Evolutionary conservation across 768 basidiomycete genomes (phyloP), one percentile per base, ranked within the genome.

Genomic region (Pleurotus djamor): DNA sequence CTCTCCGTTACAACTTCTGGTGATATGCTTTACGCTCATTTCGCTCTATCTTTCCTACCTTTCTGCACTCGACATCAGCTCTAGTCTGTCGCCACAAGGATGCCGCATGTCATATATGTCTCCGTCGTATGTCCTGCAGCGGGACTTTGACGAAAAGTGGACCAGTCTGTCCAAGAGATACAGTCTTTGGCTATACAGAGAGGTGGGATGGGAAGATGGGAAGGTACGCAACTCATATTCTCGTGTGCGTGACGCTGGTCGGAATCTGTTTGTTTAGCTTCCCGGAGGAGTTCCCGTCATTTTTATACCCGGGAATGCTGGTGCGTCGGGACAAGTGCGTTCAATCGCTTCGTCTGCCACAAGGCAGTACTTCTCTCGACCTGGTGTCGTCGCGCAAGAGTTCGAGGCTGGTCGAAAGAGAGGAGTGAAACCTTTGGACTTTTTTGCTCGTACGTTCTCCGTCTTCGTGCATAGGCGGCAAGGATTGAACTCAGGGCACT

Each of bases 71-170:
- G 76, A 83, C 64, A 70, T 80, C n/a, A 71, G 75, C 28, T 66
- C 74, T 43, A 76, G 73, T 37, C 76, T 92, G 56, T 94, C 92
- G 0, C 91, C 91, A 4, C 91, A 94, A 79, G 92, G 92, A 83
- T 98, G 95, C 73, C 84, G 89, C 38, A 98, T 98, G 95, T 94
- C 93, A 55, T 95, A 86, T 81, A 97, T 96, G 95, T 91, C 85
- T 3, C 96, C 96, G 2, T 90, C 91, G 0, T 98, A 98, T 71
- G 71, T 92, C 14, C 79, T 85, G 36, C 87, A 96, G 64, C 67
- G 79, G 6, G 79, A 77, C 38, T 88, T 95, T 64, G 81, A 93
- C 65, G 63, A 74, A 13, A 75, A 82, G 3, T 89, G 90, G 87
- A 88, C 89, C 21, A 84, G 86, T 2, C 77, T 96, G 9, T 86